These are phyloP conservation scores for Ustilago nuda DNA, from an alignment of 1,284 basidiomycete genomes.

Conservation along the genomic window DNA sequence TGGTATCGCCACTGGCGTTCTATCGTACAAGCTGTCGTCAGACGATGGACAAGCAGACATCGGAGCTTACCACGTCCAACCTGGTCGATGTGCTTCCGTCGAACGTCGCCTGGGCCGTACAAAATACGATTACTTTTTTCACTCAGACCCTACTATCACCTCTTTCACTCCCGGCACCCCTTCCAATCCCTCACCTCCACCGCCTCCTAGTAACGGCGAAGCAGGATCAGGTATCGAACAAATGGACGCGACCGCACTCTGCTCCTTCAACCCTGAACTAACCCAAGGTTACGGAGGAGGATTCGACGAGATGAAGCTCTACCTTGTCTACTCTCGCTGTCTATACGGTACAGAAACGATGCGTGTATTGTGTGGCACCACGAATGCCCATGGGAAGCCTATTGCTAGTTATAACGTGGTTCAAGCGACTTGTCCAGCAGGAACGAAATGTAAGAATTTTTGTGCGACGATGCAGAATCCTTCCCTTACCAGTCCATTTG, in stretches of 20 bases:
- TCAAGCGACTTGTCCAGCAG: slow-evolving; percentile 24
- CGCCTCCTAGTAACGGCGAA: not conserved
- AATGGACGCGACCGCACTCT: slow-evolving; percentile 28
- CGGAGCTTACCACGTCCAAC: slow-evolving; percentile 39
- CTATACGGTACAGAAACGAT: slow-evolving; percentile 24
- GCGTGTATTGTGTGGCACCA: slow-evolving; percentile 25
- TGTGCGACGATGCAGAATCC: slow-evolving; percentile 30
- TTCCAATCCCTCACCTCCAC: not conserved
- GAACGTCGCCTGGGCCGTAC: slow-evolving; percentile 17
- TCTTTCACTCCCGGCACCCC: slow-evolving; percentile 9
- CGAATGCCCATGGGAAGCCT: slow-evolving; percentile 19
- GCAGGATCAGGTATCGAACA: slow-evolving; percentile 11
- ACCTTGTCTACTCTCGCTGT: slow-evolving; percentile 36
- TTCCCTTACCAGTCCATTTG: slow-evolving; percentile 17
- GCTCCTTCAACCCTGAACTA: slow-evolving; percentile 26
- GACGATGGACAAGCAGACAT: slow-evolving; percentile 28
- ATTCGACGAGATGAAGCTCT: slow-evolving; percentile 19
- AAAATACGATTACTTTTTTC: slow-evolving; percentile 21
- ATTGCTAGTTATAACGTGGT: slow-evolving; percentile 14
- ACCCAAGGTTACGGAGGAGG: slow-evolving; percentile 33
- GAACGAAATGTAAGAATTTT: slow-evolving; percentile 36
- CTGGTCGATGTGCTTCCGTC: slow-evolving; percentile 27
- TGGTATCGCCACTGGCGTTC: not conserved
- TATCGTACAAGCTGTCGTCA: slow-evolving; percentile 21
- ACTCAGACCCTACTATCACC: slow-evolving; percentile 13